These are phyloP conservation scores for Pseudocercospora fuligena DNA, from an alignment of 2,329 filamentous ascomycete species.

Conservation along the genomic window DNA sequence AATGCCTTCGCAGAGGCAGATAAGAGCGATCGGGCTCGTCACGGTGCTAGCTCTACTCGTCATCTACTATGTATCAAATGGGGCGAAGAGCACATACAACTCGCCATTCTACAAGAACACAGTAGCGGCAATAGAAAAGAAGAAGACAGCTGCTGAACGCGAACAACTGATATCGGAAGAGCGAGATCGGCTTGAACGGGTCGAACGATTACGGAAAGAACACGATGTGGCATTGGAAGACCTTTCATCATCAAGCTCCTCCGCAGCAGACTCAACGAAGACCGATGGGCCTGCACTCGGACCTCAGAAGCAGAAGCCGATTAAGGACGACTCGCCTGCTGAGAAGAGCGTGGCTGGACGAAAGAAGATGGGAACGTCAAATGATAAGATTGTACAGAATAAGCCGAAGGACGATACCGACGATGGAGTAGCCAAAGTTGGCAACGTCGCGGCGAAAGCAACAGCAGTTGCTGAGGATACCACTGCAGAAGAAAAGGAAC, in stretches of 20 bases:
- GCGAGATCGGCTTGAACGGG: constrained; percentile 33
- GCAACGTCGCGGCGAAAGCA: constrained; percentile 45
- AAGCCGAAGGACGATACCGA: constrained; percentile 44
- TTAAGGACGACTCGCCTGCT: constrained; percentile 57
- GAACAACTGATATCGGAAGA: constrained; percentile 36
- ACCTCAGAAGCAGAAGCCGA: constrained; percentile 67
- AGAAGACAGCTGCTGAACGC: constrained; percentile 44
- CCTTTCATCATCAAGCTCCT: constrained; percentile 21
- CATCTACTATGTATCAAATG: constrained; percentile 74
- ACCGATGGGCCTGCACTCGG: constrained; percentile 42
- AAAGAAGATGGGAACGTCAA: constrained; percentile 52
- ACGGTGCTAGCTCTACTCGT: constrained; percentile 68
- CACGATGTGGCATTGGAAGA: constrained; percentile 36
- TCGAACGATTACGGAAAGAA: constrained; percentile 39
- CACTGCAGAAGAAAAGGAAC: constrained; percentile 55
- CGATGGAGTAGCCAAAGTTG: constrained; percentile 52
- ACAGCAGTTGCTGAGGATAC: constrained; percentile 27
- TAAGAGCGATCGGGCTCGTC: constrained; percentile 69
- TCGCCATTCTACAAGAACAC: constrained; percentile 64
- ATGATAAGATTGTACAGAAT: constrained; percentile 40
- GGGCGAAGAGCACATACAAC: constrained; percentile 57
- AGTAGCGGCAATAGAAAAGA: constrained; percentile 58
- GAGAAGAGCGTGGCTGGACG: constrained; percentile 56
- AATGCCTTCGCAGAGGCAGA: constrained; percentile 73
- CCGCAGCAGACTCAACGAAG: constrained; percentile 2